Conservation (phyloP, 345 rosid genomes). For the Euphorbia peplus region DNA sequence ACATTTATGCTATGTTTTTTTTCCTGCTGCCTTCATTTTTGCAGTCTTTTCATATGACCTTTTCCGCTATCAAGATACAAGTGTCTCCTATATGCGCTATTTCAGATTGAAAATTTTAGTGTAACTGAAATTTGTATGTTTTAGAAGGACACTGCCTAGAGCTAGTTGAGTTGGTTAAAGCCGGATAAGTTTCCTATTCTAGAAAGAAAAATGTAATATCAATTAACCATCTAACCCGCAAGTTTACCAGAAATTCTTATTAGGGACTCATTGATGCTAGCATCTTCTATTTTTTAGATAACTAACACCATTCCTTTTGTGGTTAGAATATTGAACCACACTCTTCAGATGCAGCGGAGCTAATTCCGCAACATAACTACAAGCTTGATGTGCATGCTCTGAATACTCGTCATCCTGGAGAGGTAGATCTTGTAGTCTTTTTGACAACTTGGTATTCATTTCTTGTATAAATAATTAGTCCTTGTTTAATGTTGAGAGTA, state of each 20-base stretch:
- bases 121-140: no score
- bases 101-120: neutral
- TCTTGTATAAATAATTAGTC: neutral
- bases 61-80: neutral
- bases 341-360: slow-evolving; percentile 64
- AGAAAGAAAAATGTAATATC: neutral
- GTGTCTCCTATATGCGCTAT: neutral
- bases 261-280: neutral
- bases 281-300: neutral
- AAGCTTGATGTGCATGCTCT: slow-evolving; percentile 83
- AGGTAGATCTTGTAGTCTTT: slow-evolving; percentile 47
- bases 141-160: neutral
- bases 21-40: neutral
- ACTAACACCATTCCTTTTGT: slow-evolving; percentile 23
- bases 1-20: neutral
- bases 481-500: neutral
- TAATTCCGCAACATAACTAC: slow-evolving; percentile 96
- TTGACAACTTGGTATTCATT: neutral
- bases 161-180: no score
- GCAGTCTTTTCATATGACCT: neutral
- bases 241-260: neutral
- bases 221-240: neutral
- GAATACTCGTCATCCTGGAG: slow-evolving; percentile 87
- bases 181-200: neutral
- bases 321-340: slow-evolving; percentile 69